A percentile compares a stretch with the other conserved stretches of the same genome.
These are phyloP conservation scores for Peterozyma xylosa DNA, from an alignment of 805 yeast species.

Conservation along the genomic window DNA sequence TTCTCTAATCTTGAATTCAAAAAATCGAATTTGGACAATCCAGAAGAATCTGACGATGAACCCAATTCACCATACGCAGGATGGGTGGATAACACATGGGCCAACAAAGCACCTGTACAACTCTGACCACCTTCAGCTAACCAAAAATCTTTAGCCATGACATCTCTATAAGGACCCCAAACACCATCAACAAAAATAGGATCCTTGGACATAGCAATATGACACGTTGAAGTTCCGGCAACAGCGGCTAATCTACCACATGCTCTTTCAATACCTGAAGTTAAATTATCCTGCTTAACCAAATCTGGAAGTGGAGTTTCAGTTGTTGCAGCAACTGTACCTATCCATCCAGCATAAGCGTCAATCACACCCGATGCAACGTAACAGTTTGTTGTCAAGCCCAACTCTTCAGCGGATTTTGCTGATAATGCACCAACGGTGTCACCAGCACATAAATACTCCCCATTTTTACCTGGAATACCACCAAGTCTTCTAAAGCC, in stretches of 20 bases:
- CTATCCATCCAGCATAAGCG: constrained; percentile 98
- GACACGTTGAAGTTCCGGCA: constrained; percentile 98
- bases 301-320: constrained; percentile 47
- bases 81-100: constrained; percentile 81
- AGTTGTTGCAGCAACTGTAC: constrained; percentile 90
- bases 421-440: constrained; percentile 66
- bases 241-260: constrained; percentile 92
- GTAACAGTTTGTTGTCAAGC: constrained; percentile 68
- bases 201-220: constrained; percentile 76
- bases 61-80: constrained; percentile 78
- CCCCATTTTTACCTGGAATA: constrained; percentile 62
- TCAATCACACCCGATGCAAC: constrained; percentile 97
- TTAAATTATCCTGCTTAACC: constrained; percentile 38
- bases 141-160: constrained; percentile 86
- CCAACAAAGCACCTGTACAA: constrained; percentile 90
- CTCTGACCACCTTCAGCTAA: constrained; percentile 99
- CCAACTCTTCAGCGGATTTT: constrained; percentile 72
- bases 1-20: constrained; percentile 70
- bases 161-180: constrained; percentile 98
- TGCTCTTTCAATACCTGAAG: constrained; percentile 46
- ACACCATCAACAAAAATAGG: constrained; percentile 92
- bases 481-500: constrained; percentile 82
- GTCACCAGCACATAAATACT: constrained; percentile 82
- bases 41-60: constrained; percentile 58
- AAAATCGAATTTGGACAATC: constrained; percentile 72